A percentile compares a stretch with the other conserved stretches of the same genome.
phyloP scores from a whole-genome alignment of 352 stramenopile genomes.

The Phytophthora megakarya region DNA sequence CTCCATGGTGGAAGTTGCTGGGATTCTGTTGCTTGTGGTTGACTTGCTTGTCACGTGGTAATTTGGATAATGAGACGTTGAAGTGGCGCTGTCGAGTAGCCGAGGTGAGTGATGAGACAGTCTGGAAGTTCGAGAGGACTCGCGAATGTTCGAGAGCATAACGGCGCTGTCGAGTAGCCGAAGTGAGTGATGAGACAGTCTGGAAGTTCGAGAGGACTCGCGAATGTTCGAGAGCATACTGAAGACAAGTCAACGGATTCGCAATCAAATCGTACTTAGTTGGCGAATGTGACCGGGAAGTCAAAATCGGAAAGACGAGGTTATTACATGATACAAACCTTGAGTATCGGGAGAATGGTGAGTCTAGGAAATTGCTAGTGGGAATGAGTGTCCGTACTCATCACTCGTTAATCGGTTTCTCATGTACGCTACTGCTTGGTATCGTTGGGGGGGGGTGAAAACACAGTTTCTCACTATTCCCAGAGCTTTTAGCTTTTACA shows the following conservation, averaged over 20 bases:
- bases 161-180: background rate
- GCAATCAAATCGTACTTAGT: conserved; percentile 7
- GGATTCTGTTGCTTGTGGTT: background rate
- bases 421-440: no score
- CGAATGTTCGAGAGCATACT: conserved; percentile 34
- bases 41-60: conserved; percentile 10
- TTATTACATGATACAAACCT: no score
- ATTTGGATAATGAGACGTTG: conserved; percentile 39
- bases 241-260: conserved; percentile 5
- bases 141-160: conserved; percentile 35
- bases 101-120: conserved; percentile 2
- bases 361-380: no score
- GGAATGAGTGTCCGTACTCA: no score
- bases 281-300: background rate
- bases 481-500: no score
- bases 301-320: no score
- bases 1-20: conserved; percentile 23
- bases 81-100: conserved; percentile 12
- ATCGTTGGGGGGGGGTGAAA: no score
- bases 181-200: conserved; percentile 17
- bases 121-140: conserved; percentile 23
- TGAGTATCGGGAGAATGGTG: no score
- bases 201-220: conserved; percentile 27
- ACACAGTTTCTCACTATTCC: no score
- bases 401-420: no score